A percentile compares a stretch with the other conserved stretches of the same genome.
These are phyloP conservation scores for Puccinia coronata DNA, from an alignment of 1,284 basidiomycete genomes.

Conservation along the genomic window DNA sequence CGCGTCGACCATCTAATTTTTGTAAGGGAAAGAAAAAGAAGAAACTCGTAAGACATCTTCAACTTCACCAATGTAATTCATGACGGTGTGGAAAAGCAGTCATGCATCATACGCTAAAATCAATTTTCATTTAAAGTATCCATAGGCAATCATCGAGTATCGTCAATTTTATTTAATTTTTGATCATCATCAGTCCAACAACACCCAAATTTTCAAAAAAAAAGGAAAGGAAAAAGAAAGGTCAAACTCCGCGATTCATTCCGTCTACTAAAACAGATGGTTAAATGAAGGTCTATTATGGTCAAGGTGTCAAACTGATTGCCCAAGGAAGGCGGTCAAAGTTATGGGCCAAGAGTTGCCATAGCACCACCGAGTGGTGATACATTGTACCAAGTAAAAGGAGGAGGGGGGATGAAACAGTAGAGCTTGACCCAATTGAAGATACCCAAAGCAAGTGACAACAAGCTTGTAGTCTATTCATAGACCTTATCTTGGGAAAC, in stretches of 20 bases:
- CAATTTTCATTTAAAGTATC: conserved; percentile 17
- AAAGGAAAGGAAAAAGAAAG: not conserved
- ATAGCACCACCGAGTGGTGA: not conserved
- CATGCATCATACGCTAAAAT: conserved; percentile 35
- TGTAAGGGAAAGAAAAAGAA: not conserved
- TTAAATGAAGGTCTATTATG: too few species aligned
- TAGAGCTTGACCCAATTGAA: too few species aligned
- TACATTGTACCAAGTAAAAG: too few species aligned
- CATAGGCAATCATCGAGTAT: conserved; percentile 1
- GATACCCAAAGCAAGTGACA: not conserved
- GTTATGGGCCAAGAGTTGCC: too few species aligned
- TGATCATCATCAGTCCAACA: not conserved
- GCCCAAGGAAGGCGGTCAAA: too few species aligned
- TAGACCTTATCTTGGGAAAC: too few species aligned
- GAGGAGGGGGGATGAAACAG: too few species aligned
- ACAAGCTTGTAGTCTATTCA: not conserved
- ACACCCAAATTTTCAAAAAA: not conserved
- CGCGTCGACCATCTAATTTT: conserved; percentile 37
- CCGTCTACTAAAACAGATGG: too few species aligned
- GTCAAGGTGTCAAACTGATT: too few species aligned
- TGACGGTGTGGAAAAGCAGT: conserved; percentile 1
- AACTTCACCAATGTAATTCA: not conserved
- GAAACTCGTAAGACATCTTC: not conserved
- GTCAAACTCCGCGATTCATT: conserved; percentile 22
- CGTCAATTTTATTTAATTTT: not conserved